Evolutionary conservation across 352 stramenopile genomes (phyloP).

Genomic region (Globisporangium emineosum): DNA sequence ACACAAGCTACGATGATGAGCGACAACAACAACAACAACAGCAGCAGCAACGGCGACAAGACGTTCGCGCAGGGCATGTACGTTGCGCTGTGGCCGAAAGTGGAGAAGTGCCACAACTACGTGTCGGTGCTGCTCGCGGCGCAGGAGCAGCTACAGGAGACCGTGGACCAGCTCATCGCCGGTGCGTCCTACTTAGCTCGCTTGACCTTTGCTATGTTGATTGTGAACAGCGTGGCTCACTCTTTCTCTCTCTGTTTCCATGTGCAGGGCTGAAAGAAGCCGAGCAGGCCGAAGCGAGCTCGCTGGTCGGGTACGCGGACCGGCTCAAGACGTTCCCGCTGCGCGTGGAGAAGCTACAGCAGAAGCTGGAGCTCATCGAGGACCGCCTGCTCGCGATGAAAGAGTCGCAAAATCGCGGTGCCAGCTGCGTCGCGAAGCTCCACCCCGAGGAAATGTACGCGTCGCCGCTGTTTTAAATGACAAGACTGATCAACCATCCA

Average conservation of each 20-base stretch:
- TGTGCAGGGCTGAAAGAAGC: slow-evolving; percentile 52
- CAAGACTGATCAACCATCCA: no score
- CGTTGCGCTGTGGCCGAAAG: slow-evolving; percentile 77
- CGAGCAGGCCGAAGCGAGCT: slow-evolving; percentile 48
- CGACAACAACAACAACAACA: slow-evolving; percentile 3
- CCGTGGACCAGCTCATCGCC: slow-evolving; percentile 54
- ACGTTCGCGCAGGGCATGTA: slow-evolving; percentile 78
- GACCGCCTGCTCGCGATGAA: slow-evolving; percentile 64
- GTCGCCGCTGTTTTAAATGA: slow-evolving; percentile 48
- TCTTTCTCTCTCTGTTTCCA: not conserved
- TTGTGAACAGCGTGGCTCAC: not conserved
- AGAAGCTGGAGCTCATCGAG: slow-evolving; percentile 69
- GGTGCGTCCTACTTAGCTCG: slow-evolving; percentile 38
- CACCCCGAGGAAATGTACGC: slow-evolving; percentile 25
- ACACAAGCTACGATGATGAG: slow-evolving; percentile 12
- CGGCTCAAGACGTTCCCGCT: slow-evolving; percentile 66
- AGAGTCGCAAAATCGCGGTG: slow-evolving; percentile 32
- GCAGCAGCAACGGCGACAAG: not conserved
- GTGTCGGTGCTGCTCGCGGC: slow-evolving; percentile 63
- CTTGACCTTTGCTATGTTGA: no score
- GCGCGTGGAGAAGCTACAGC: slow-evolving; percentile 62
- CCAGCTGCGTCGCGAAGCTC: slow-evolving; percentile 29
- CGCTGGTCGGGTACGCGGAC: slow-evolving; percentile 67
- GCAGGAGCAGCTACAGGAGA: slow-evolving; percentile 70
- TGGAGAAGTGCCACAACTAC: slow-evolving; percentile 79